These are phyloP conservation scores for Canariomyces notabilis DNA, from an alignment of 2,329 filamentous ascomycete species.

Conservation along the genomic window DNA sequence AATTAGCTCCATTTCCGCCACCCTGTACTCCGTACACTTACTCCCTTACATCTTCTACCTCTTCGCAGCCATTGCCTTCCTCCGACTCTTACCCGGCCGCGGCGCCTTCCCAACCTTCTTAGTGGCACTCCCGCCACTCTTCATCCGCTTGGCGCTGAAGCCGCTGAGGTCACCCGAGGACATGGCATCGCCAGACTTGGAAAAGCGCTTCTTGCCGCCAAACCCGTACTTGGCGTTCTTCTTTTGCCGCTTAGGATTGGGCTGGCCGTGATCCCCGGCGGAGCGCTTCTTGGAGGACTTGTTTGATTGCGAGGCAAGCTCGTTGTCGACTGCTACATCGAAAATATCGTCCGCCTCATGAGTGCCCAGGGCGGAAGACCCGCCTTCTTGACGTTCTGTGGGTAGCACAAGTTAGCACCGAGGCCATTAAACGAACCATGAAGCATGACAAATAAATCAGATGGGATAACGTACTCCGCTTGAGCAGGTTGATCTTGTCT, in stretches of 20 bases:
- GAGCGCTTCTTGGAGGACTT: conserved; percentile 37
- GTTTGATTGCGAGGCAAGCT: conserved; percentile 36
- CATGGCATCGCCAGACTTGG: conserved; percentile 83
- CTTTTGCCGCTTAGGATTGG: conserved; percentile 76
- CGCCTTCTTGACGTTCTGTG: conserved; percentile 62
- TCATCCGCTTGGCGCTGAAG: conserved; percentile 85
- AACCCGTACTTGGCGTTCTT: conserved; percentile 94
- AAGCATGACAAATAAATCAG: too few relatives aligned
- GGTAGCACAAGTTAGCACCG: conserved; percentile 25
- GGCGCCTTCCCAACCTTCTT: conserved; percentile 37
- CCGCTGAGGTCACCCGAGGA: conserved; percentile 75
- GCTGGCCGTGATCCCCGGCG: conserved; percentile 37
- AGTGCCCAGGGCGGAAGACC: conserved; percentile 54
- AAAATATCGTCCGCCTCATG: conserved; percentile 87
- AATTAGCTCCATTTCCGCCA: too few relatives aligned
- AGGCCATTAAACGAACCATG: too few relatives aligned
- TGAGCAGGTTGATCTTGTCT: conserved; percentile 91
- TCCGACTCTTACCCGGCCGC: conserved; percentile 47
- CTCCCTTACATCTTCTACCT: conserved; percentile 27
- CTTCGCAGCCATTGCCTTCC: conserved; percentile 41
- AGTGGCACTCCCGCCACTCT: conserved; percentile 41
- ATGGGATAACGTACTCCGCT: conserved; percentile 75
- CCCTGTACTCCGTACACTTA: background rate
- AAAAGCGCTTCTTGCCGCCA: conserved; percentile 88
- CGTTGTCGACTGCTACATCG: conserved; percentile 77